These are phyloP conservation scores for Metroxylon sagu DNA, from an alignment of 176 grass and related monocot species.

Conservation along the genomic window DNA sequence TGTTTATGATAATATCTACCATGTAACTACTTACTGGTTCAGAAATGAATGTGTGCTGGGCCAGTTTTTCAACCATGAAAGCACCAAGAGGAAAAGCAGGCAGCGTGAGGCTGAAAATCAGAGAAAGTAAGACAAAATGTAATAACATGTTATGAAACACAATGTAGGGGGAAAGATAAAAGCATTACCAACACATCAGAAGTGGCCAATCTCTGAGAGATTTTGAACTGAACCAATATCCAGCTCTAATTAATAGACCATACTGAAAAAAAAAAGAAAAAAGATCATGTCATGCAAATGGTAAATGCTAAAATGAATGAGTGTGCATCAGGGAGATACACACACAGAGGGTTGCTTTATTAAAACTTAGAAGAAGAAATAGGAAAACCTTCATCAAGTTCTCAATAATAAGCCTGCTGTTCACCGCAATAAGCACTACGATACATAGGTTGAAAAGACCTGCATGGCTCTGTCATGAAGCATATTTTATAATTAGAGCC, in stretches of 20 bases:
- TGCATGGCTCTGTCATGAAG: slow-evolving; percentile 86
- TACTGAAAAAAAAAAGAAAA: slow-evolving; percentile 61
- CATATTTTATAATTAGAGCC: neutral
- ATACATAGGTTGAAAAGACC: slow-evolving; percentile 99
- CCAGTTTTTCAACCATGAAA: slow-evolving; percentile 59
- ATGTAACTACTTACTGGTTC: slow-evolving; percentile 50
- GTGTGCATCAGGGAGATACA: neutral
- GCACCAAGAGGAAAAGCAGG: slow-evolving; percentile 63
- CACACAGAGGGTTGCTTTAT: neutral
- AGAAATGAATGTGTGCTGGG: slow-evolving; percentile 41
- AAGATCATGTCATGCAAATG: slow-evolving; percentile 6
- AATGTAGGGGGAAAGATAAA: slow-evolving; percentile 4
- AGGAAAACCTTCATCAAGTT: slow-evolving; percentile 91
- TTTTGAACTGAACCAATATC: slow-evolving; percentile 94
- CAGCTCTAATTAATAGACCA: slow-evolving; percentile 90
- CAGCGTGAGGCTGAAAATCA: slow-evolving; percentile 75
- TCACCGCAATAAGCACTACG: slow-evolving; percentile 88
- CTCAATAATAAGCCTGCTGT: slow-evolving; percentile 95
- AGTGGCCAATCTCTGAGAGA: slow-evolving; percentile 88
- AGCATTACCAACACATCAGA: slow-evolving; percentile 91
- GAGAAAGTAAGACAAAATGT: slow-evolving; percentile 16
- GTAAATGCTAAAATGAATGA: neutral
- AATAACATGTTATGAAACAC: slow-evolving; percentile 5
- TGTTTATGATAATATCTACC: too few species aligned
- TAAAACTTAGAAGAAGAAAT: slow-evolving; percentile 7